phyloP scores from a whole-genome alignment of 1,139 yeast genomes.

The Candida freyschussii region DNA sequence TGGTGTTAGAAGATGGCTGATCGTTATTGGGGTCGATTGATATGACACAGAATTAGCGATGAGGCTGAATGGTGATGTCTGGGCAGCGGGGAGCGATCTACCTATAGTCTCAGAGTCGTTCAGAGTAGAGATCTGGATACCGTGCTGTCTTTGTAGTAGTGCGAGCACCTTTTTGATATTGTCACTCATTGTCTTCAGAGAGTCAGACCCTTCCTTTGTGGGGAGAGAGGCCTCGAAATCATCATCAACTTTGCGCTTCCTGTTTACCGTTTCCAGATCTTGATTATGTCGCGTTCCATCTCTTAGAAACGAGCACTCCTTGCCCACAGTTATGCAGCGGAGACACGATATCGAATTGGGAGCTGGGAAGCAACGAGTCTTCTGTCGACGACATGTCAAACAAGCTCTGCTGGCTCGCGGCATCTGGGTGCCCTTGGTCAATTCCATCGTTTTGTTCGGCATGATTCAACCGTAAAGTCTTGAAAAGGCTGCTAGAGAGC shows the following conservation, averaged over 20 bases:
- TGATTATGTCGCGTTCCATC: constrained; percentile 16
- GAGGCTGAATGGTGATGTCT: constrained; percentile 20
- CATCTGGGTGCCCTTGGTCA: constrained; percentile 4
- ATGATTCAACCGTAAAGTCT: too few species aligned
- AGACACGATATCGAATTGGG: constrained; percentile 23
- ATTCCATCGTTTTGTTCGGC: too few species aligned
- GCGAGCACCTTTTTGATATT: constrained; percentile 12
- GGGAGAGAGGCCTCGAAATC: constrained; percentile 12
- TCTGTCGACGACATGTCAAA: constrained; percentile 28
- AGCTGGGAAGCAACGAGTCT: constrained; percentile 28
- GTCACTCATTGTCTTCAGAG: constrained; percentile 8
- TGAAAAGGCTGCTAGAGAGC: too few species aligned
- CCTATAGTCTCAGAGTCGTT: constrained; percentile 9
- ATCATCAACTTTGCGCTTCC: constrained; percentile 11
- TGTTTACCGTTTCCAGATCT: constrained; percentile 9
- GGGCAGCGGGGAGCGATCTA: constrained; percentile 14
- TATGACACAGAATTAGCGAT: constrained; percentile 17
- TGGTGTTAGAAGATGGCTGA: constrained; percentile 23
- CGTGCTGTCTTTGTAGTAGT: constrained; percentile 12
- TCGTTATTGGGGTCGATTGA: constrained; percentile 15
- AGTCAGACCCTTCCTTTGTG: constrained; percentile 12
- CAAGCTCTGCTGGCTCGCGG: constrained; percentile 29
- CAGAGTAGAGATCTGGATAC: constrained; percentile 2
- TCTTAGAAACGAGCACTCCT: constrained; percentile 26
- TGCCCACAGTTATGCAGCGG: constrained; percentile 27